A percentile compares a stretch with the other conserved stretches of the same genome.
phyloP scores from a whole-genome alignment of 192 early-diverging fungal species.

The Mortierella hygrophila region DNA sequence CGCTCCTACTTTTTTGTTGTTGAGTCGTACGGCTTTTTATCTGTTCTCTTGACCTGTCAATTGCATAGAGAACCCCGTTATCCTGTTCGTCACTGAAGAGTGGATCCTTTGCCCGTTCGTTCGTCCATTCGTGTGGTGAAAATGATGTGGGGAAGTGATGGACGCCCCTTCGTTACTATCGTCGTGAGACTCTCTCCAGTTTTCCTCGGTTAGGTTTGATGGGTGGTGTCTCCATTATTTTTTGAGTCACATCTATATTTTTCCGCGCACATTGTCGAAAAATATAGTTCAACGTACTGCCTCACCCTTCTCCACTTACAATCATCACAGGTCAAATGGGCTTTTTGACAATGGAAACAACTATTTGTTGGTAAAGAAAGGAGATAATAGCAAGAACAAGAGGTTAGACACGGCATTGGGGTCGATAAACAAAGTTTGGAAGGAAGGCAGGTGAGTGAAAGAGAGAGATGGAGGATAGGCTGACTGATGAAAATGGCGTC shows the following conservation, averaged over 20 bases:
- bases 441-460: not conserved
- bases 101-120: not conserved
- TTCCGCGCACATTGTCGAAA: conserved; percentile 13
- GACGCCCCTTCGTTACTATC: not conserved
- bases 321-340: conserved; percentile 82
- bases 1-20: not conserved
- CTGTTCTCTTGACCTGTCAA: not conserved
- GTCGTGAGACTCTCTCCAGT: not conserved
- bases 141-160: not conserved
- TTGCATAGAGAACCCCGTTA: not conserved
- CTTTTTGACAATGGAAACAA: conserved; percentile 82
- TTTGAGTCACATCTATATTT: conserved; percentile 42
- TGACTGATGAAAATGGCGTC: conserved; percentile 1
- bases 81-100: not conserved
- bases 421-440: not conserved
- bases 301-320: conserved; percentile 58
- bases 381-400: not conserved
- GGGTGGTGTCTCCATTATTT: conserved; percentile 6
- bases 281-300: not conserved
- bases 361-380: conserved; percentile 15
- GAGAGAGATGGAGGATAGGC: not conserved
- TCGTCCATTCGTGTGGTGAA: not conserved
- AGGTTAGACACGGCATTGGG: not conserved
- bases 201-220: not conserved
- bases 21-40: not conserved